A percentile compares a stretch with the other conserved stretches of the same genome.
Evolutionary conservation across 768 basidiomycete genomes (phyloP).

Genomic region (Cyclocybe cylindracea): DNA sequence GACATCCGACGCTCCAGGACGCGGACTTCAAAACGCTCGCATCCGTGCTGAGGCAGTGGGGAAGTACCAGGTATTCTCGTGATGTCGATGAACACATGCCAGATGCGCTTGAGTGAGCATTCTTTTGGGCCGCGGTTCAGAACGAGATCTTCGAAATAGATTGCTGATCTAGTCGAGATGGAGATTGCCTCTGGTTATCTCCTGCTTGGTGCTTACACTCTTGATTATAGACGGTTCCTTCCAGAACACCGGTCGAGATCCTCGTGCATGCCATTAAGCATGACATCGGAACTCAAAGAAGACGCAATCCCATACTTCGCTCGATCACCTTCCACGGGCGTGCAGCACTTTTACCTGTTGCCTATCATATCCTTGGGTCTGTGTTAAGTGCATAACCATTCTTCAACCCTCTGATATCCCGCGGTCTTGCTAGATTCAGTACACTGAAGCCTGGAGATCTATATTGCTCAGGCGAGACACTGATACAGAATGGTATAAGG

Average conservation of each 20-base stretch:
- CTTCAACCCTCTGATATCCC: neutral
- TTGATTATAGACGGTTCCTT: conserved; percentile 4
- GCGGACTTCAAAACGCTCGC: conserved; percentile 14
- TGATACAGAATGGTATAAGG: too few species aligned
- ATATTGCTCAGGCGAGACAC: too few species aligned
- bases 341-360: conserved; percentile 18
- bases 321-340: conserved; percentile 12
- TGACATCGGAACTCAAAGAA: conserved; percentile 20
- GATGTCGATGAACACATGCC: conserved; percentile 22
- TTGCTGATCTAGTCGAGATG: too few species aligned
- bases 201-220: neutral
- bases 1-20: conserved; percentile 16
- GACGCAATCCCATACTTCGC: conserved; percentile 20
- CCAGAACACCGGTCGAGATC: conserved; percentile 19
- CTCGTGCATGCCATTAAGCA: conserved; percentile 26
- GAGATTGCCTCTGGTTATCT: neutral
- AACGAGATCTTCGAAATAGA: too few species aligned
- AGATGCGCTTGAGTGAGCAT: conserved; percentile 23
- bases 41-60: conserved; percentile 28
- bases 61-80: conserved; percentile 30
- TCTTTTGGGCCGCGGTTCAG: too few species aligned
- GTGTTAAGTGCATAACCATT: neutral
- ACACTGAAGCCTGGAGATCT: conserved; percentile 13
- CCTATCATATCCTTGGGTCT: conserved; percentile 25
- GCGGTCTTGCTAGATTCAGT: neutral